Conservation (phyloP, 129 eudicot species). For the sunflower (Helianthus annuus) region HanXRQr2.0-SUNRISE NC_035440.2:32022167-32022666, state of each 20-base stretch:
- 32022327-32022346: neutral
- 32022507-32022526: neutral
- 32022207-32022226: too few species aligned
- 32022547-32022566: constrained; percentile 27
- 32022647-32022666: too few species aligned
- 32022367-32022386: neutral
- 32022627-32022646: too few species aligned
- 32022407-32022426: too few species aligned
- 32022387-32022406: neutral
- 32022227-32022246: too few species aligned
- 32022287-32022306: neutral
- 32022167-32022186: too few species aligned
- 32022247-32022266: too few species aligned
- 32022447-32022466: too few species aligned
- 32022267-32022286: too few species aligned
- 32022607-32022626: too few species aligned
- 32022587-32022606: too few species aligned
- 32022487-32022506: neutral
- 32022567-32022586: constrained; percentile 14
- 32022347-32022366: constrained; percentile 1
- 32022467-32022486: constrained; percentile 3
- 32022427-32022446: neutral
- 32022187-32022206: too few species aligned
- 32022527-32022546: constrained; percentile 13
- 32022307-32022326: neutral